These are phyloP conservation scores for Penium margaritaceum DNA, from an alignment of 139 green algal species.

Conservation along the genomic window DNA sequence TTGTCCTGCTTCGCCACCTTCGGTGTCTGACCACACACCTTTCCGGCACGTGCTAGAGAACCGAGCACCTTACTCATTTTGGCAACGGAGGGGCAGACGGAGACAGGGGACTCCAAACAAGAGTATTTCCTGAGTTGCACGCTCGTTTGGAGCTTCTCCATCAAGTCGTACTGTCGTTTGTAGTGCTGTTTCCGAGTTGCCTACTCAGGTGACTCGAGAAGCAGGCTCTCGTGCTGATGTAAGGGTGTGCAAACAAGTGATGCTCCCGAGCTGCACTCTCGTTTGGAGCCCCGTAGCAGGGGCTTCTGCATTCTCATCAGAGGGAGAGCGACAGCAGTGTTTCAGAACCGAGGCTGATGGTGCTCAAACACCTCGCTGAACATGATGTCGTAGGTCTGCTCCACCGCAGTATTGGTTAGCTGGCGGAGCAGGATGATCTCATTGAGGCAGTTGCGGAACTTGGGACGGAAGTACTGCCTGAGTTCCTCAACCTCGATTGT, in stretches of 20 bases:
- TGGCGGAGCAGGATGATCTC: too few species aligned
- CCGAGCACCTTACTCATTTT: constrained; percentile 92
- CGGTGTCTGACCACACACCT: constrained; percentile 95
- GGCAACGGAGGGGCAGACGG: background rate
- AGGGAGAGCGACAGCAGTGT: too few species aligned
- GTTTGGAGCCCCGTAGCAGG: too few species aligned
- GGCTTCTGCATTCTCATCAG: too few species aligned
- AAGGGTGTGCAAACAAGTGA: background rate
- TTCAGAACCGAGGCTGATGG: too few species aligned
- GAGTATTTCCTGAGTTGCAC: background rate
- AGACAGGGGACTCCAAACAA: background rate
- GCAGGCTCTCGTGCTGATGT: background rate
- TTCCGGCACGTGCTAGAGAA: constrained; percentile 95
- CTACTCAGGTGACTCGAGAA: constrained; percentile 1
- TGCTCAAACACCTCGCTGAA: too few species aligned
- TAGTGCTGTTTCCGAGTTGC: background rate
- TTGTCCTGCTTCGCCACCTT: constrained; percentile 98
- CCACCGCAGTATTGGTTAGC: too few species aligned
- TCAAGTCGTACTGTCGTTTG: background rate
- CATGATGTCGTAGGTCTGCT: too few species aligned
- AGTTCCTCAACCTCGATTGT: too few species aligned
- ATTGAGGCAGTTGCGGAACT: too few species aligned
- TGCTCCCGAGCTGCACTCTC: too few species aligned
- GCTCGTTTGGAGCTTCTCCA: background rate
- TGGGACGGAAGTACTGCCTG: too few species aligned